Conservation (phyloP, 768 basidiomycete species). For the Psilocybe cyanescens region DNA sequence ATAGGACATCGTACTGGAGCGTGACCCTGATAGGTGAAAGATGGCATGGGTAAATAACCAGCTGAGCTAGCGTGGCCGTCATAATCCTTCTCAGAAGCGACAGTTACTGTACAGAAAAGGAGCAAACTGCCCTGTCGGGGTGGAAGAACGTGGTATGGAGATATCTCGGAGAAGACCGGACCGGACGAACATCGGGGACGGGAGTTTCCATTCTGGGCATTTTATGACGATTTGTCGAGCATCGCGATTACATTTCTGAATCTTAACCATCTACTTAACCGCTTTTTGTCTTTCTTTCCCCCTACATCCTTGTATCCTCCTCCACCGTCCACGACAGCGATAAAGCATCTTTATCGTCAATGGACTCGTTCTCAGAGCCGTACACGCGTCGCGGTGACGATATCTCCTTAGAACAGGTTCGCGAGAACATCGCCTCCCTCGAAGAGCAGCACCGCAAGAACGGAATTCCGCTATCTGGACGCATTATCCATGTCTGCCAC, state of each 20-base stretch:
- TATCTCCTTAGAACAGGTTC: constrained; percentile 73
- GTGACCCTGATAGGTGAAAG: neutral
- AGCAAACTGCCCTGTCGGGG: neutral
- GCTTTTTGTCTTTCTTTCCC: constrained; percentile 12
- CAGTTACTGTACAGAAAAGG: neutral
- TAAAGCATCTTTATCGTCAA: neutral
- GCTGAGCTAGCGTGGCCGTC: neutral
- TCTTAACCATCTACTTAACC: constrained; percentile 14
- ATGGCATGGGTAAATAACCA: neutral
- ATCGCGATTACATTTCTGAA: constrained; percentile 22
- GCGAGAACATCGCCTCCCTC: constrained; percentile 69
- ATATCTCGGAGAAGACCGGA: constrained; percentile 24
- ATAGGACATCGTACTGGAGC: neutral
- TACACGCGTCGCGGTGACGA: constrained; percentile 68
- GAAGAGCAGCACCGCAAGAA: constrained; percentile 73
- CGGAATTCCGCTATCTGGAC: constrained; percentile 78
- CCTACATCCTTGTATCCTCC: neutral
- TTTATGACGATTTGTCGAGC: constrained; percentile 30
- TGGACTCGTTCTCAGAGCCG: constrained; percentile 79
- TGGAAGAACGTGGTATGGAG: constrained; percentile 15
- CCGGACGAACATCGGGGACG: constrained; percentile 25
- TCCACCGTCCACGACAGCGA: constrained; percentile 6
- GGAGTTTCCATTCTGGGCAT: constrained; percentile 20
- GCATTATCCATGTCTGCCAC: constrained; percentile 92
- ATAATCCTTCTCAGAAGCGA: neutral